These are phyloP conservation scores for Ganoderma sinense DNA, from an alignment of 1,284 basidiomycete species.

Conservation along the genomic window DNA sequence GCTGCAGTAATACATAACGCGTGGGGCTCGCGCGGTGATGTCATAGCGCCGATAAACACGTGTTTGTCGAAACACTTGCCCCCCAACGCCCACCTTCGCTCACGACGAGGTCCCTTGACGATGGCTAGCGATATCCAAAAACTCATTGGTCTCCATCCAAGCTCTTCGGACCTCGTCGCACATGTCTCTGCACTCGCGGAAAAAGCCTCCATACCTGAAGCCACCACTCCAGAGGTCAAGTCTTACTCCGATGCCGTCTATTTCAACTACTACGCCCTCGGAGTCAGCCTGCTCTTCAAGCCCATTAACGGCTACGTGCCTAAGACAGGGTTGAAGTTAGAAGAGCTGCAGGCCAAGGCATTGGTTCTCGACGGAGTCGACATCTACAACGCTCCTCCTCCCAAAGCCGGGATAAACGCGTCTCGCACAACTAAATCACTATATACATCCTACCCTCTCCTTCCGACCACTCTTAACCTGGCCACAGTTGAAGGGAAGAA, in stretches of 20 bases:
- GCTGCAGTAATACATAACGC: not conserved
- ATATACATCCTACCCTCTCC: conserved; percentile 63
- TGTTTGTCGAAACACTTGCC: conserved; percentile 18
- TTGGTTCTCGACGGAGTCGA: conserved; percentile 78
- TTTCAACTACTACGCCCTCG: conserved; percentile 82
- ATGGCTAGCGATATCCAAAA: conserved; percentile 41
- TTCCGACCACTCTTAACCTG: conserved; percentile 55
- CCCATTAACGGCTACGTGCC: conserved; percentile 69
- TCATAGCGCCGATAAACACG: conserved; percentile 23
- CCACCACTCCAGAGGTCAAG: conserved; percentile 68
- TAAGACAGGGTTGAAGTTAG: conserved; percentile 49
- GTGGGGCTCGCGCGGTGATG: conserved; percentile 11
- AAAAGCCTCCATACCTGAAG: conserved; percentile 29
- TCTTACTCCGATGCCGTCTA: conserved; percentile 85
- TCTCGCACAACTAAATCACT: conserved; percentile 42
- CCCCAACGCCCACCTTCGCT: conserved; percentile 16
- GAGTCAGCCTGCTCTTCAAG: conserved; percentile 79
- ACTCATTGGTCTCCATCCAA: conserved; percentile 53
- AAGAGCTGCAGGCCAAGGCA: conserved; percentile 56
- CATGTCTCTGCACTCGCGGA: conserved; percentile 52
- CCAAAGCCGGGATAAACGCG: conserved; percentile 36
- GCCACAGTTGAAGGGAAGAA: conserved; percentile 46
- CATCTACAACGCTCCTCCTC: conserved; percentile 71
- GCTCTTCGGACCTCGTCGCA: conserved; percentile 50
- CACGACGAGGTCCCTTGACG: not conserved